Evolutionary conservation across 2,329 filamentous ascomycete species (phyloP).

Genomic region (Elsinoe fawcettii): DNA sequence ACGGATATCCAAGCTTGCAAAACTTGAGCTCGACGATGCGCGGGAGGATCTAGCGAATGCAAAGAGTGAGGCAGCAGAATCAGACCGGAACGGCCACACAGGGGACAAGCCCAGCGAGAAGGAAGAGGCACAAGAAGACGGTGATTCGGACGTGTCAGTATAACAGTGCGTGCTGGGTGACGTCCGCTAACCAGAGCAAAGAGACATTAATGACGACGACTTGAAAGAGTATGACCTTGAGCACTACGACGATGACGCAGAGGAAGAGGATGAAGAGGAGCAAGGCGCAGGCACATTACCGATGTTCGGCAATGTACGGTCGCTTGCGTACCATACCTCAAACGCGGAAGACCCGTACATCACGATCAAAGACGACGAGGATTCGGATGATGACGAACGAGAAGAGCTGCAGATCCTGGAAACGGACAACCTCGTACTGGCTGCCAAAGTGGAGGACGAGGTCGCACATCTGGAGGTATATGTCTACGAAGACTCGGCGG

Average conservation of each 20-base stretch:
- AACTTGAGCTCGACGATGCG: conserved; percentile 76
- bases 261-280: conserved; percentile 48
- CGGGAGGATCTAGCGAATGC: conserved; percentile 76
- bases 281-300: conserved; percentile 62
- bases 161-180: too few relatives aligned
- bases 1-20: conserved; percentile 45
- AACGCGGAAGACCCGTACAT: conserved; percentile 97
- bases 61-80: conserved; percentile 25
- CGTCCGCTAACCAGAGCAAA: neutral
- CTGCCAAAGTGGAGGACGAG: conserved; percentile 93
- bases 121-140: conserved; percentile 18
- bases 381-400: conserved; percentile 68
- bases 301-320: conserved; percentile 94
- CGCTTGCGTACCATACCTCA: conserved; percentile 84
- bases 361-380: conserved; percentile 65
- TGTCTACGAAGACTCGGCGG: conserved; percentile 88
- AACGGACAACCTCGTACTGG: conserved; percentile 85
- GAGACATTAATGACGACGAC: conserved; percentile 58
- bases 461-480: conserved; percentile 94
- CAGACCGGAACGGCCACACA: conserved; percentile 25
- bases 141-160: conserved; percentile 12
- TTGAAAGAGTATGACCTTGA: conserved; percentile 95
- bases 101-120: conserved; percentile 21
- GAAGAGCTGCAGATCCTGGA: conserved; percentile 90
- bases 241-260: conserved; percentile 77